A percentile compares a stretch with the other conserved stretches of the same genome.
Evolutionary conservation across 2,329 filamentous ascomycete genomes (phyloP).

Genomic region (Trichoderma cornu-damae): DNA sequence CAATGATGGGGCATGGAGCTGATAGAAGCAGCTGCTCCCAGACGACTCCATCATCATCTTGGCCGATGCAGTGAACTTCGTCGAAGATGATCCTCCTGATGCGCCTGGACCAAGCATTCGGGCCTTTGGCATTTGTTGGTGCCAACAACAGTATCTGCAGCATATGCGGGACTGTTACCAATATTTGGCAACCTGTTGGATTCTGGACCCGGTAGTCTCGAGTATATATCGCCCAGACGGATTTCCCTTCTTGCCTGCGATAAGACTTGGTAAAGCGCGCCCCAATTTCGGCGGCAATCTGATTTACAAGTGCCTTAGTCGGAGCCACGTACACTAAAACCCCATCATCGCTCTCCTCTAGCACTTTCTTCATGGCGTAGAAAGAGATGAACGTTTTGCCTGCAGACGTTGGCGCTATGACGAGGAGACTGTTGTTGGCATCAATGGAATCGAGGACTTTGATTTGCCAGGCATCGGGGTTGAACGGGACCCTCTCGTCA

Average conservation of each 20-base stretch:
- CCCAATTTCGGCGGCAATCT: constrained; percentile 75
- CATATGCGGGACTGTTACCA: constrained; percentile 74
- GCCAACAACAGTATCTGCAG: constrained; percentile 71
- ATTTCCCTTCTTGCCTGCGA: constrained; percentile 53
- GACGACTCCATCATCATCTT: constrained; percentile 68
- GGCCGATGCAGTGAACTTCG: constrained; percentile 74
- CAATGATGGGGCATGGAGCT: constrained; percentile 71
- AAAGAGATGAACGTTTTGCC: constrained; percentile 83
- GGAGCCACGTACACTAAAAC: constrained; percentile 75
- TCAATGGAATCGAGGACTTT: constrained; percentile 70
- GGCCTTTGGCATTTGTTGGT: constrained; percentile 55
- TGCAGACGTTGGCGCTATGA: constrained; percentile 71
- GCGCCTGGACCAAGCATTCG: constrained; percentile 55
- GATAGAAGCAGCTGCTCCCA: constrained; percentile 75
- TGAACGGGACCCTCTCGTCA: constrained; percentile 64
- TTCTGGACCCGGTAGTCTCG: constrained; percentile 72
- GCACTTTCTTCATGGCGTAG: constrained; percentile 74
- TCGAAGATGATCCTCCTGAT: constrained; percentile 77
- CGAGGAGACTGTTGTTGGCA: constrained; percentile 62
- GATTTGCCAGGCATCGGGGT: constrained; percentile 72
- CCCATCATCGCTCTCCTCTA: constrained; percentile 62
- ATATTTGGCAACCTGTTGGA: constrained; percentile 63
- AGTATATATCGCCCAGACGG: constrained; percentile 75
- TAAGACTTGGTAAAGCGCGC: constrained; percentile 67
- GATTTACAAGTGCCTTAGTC: constrained; percentile 77